Percentiles rank a stretch among this genome's conserved stretches.
Conservation (phyloP, 345 rosid species). For the Rhizophora apiculata region DNA sequence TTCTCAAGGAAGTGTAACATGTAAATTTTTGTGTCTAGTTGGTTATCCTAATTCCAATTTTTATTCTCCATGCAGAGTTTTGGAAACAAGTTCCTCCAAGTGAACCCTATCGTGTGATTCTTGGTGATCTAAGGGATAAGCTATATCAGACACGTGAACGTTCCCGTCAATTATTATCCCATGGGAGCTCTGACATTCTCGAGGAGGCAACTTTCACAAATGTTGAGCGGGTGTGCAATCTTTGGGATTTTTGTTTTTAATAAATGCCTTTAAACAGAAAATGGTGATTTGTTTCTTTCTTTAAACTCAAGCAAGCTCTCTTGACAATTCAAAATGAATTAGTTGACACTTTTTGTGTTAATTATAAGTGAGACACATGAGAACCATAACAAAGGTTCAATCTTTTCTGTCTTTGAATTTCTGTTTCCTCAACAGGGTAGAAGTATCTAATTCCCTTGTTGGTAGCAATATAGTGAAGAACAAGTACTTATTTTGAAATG, state of each 20-base stretch:
- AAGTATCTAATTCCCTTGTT: not conserved
- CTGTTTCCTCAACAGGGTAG: no score
- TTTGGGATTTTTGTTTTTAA: not conserved
- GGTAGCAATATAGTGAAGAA: not conserved
- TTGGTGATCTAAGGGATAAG: slow-evolving; percentile 91
- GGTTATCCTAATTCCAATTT: not conserved
- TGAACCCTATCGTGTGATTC: slow-evolving; percentile 94
- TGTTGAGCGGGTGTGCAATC: slow-evolving; percentile 60
- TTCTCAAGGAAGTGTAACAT: no score
- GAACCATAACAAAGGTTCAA: not conserved
- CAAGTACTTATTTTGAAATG: no score
- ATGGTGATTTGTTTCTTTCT: not conserved
- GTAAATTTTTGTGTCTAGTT: not conserved
- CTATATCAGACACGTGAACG: slow-evolving; percentile 90
- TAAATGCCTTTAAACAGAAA: not conserved
- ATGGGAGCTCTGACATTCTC: slow-evolving; percentile 74
- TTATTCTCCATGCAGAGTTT: slow-evolving; percentile 47
- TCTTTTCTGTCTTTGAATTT: no score
- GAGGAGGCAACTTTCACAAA: slow-evolving; percentile 69
- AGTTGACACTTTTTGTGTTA: not conserved
- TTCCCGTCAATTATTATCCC: slow-evolving; percentile 72
- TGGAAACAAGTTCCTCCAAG: slow-evolving; percentile 88
- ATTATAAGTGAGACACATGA: not conserved
- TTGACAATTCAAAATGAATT: not conserved
- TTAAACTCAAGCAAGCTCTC: not conserved